Base-by-base conservation (phyloP, 169 alveolate species). In the Eimeria praecox region DNA sequence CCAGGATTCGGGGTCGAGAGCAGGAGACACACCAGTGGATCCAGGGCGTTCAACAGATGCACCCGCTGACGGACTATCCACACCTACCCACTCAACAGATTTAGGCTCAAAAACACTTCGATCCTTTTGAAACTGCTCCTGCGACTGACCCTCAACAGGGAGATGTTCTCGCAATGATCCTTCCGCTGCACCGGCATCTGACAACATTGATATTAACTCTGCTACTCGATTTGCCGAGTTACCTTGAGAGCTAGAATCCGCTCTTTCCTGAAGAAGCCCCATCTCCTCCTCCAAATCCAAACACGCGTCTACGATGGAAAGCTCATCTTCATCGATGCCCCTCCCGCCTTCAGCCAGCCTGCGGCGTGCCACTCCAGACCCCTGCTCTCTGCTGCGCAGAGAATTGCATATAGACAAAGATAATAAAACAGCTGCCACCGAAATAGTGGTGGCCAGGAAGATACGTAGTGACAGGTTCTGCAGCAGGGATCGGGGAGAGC, bases 1-100 rank as follows among this genome's bases (percentile, higher is more conserved):
- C 75, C 75, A 64, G 40, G 75, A 64, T 9, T 64, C 75, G 75
- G 75, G 75, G 75, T 64, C 40, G 40, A 64, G 40, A 64, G 75
- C 35, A 64, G 75, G 35, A 64, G 75, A 0, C 75, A 22, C 40
- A 14, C 0, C 35, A n/a, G 35, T 2, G 9, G 9, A n/a, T 64
- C 8, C 75, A 64, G 27, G 18, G 2, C 6, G 35, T 64, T 64
- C 75, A n/a, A 2, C 35, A 22, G 9, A n/a, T 27, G 35, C 40
- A 35, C 2, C 18, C 75, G 6, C 16, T 27, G 75, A 27, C 22
- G 35, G 16, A n/a, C 18, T 14, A 6, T 24, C 12, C 18, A 6
- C 18, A n/a, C 0, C 16, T n/a, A 24, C 75, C 75, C 22, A 9
- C 35, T 64, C 22, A n/a, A 9, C 38, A n/a, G 0, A 35, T 64